Percentiles rank a stretch among this genome's conserved stretches.
phyloP scores from a whole-genome alignment of 805 yeast species.

The Metschnikowia noctiluminum region DNA sequence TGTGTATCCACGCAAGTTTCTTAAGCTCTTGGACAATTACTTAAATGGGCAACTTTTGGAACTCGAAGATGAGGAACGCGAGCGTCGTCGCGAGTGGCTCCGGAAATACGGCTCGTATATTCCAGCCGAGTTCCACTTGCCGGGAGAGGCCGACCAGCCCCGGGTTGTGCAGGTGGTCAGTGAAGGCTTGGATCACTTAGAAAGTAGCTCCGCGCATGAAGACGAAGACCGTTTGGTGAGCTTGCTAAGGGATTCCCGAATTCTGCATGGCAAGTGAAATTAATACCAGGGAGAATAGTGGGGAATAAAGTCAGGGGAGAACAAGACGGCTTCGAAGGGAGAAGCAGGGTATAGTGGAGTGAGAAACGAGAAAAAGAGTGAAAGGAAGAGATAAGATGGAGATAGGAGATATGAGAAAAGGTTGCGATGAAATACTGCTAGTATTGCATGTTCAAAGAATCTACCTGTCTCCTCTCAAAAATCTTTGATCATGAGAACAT shows the following conservation, averaged over 20 bases:
- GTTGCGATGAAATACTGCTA: no score
- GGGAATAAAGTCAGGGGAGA: no score
- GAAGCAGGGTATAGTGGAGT: no score
- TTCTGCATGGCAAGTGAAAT: neutral
- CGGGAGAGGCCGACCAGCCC: slow-evolving; percentile 37
- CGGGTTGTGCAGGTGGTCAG: slow-evolving; percentile 39
- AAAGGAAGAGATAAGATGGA: no score
- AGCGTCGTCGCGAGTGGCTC: slow-evolving; percentile 35
- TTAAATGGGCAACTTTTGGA: slow-evolving; percentile 30
- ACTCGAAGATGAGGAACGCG: slow-evolving; percentile 33
- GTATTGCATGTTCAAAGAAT: no score
- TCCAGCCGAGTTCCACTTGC: slow-evolving; percentile 37
- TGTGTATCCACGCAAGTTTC: slow-evolving; percentile 36
- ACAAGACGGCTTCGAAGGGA: no score
- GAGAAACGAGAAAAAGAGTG: no score
- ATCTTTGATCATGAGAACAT: no score
- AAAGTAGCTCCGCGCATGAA: slow-evolving; percentile 3
- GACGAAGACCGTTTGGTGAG: slow-evolving; percentile 13
- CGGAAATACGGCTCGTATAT: slow-evolving; percentile 38
- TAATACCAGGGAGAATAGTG: no score
- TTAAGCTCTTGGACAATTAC: slow-evolving; percentile 29
- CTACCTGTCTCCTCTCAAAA: no score
- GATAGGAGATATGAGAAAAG: no score
- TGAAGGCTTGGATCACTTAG: slow-evolving; percentile 35
- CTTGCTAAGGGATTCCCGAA: slow-evolving; percentile 3